phyloP scores from a whole-genome alignment of 306 rosid species.

The Casuarina equisetifolia region DNA sequence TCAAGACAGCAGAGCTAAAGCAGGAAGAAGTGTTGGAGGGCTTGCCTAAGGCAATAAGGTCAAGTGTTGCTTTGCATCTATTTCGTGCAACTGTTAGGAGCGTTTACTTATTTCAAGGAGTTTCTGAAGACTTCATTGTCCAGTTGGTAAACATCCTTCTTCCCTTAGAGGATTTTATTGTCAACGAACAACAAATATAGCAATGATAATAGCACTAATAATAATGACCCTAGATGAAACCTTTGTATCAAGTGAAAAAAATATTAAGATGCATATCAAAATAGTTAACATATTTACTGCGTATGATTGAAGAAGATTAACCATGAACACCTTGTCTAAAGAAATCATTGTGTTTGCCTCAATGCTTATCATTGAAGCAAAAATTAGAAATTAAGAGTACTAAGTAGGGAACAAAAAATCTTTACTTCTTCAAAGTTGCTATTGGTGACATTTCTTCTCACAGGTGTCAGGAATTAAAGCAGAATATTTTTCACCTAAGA shows the following conservation, averaged over 20 bases:
- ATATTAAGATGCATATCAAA: neutral
- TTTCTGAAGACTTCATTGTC: constrained; percentile 62
- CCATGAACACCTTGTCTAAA: neutral
- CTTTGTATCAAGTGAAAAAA: neutral
- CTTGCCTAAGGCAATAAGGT: constrained; percentile 79
- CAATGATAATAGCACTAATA: neutral
- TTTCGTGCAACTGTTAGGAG: constrained; percentile 55
- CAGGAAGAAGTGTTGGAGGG: constrained; percentile 68
- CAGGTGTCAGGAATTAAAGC: constrained; percentile 85
- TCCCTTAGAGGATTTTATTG: neutral
- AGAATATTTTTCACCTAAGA: constrained; percentile 84
- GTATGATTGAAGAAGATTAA: neutral
- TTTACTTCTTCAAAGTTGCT: neutral
- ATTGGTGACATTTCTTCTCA: constrained; percentile 23
- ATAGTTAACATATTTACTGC: neutral
- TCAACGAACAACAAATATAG: neutral
- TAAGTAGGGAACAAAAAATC: neutral
- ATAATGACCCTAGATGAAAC: neutral
- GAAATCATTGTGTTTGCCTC: too few species aligned
- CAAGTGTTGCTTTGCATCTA: constrained; percentile 73
- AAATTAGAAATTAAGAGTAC: neutral
- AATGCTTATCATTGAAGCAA: neutral
- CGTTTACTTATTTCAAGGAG: constrained; percentile 70
- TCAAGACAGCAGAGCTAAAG: constrained; percentile 80
- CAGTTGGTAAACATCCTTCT: constrained; percentile 52